These are phyloP conservation scores for Chaetomidium leptoderma DNA, from an alignment of 495 filamentous ascomycete species.

Conservation along the genomic window DNA sequence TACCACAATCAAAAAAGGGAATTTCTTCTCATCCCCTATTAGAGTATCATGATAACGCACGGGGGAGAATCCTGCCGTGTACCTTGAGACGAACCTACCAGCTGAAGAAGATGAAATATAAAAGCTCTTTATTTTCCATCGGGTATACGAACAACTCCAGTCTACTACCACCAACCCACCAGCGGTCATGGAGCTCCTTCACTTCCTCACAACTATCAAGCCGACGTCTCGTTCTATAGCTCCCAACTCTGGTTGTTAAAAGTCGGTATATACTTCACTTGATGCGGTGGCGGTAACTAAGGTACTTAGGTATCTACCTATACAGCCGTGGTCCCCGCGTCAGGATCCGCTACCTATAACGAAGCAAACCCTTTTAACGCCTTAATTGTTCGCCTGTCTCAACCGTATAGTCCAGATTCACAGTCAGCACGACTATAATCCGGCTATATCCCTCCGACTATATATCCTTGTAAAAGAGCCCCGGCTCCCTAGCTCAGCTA, in stretches of 20 bases:
- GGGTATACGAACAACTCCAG: too few relatives aligned
- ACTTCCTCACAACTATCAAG: background rate
- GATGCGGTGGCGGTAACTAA: conserved; percentile 22
- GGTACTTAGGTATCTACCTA: too few relatives aligned
- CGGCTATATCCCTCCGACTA: conserved; percentile 36
- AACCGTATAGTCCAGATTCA: conserved; percentile 46
- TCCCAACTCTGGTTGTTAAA: conserved; percentile 24
- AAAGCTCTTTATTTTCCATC: too few relatives aligned
- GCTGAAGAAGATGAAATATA: too few relatives aligned
- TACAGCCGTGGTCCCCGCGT: conserved; percentile 9
- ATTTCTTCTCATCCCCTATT: too few relatives aligned
- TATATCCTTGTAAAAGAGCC: conserved; percentile 48
- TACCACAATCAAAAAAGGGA: too few relatives aligned
- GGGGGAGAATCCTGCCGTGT: too few relatives aligned
- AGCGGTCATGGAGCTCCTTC: too few relatives aligned
- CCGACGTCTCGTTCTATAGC: conserved; percentile 25
- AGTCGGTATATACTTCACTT: conserved; percentile 27
- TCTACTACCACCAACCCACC: too few relatives aligned
- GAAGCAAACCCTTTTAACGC: conserved; percentile 37
- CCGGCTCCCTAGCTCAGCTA: conserved; percentile 47
- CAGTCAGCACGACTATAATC: conserved; percentile 45
- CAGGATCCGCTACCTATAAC: background rate
- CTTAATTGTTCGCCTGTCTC: conserved; percentile 38
- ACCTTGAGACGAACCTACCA: too few relatives aligned
- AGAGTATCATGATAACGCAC: too few relatives aligned